Evolutionary conservation across 2,329 filamentous ascomycete species (phyloP).

Genomic region (Rutstroemia sydowiana): DNA sequence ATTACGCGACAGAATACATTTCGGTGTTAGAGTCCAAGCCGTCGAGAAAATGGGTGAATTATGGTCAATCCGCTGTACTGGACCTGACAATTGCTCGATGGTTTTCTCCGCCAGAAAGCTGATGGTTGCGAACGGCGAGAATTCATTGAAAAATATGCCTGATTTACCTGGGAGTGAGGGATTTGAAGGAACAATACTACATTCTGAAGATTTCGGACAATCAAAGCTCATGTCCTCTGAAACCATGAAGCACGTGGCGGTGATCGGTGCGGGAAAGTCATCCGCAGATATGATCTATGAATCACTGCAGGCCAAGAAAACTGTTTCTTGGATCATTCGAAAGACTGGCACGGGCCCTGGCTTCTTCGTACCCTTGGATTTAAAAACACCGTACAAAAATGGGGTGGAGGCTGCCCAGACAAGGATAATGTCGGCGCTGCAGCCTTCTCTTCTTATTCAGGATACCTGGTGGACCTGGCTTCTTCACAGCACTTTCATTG

Average conservation of each 20-base stretch:
- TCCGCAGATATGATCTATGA: slow-evolving; percentile 9
- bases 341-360: not conserved
- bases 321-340: slow-evolving; percentile 5
- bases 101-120: slow-evolving; percentile 23
- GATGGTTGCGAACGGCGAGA: slow-evolving; percentile 29
- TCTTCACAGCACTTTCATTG: not conserved
- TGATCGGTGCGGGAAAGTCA: slow-evolving; percentile 9
- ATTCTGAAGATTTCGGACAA: slow-evolving; percentile 6
- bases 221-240: slow-evolving; percentile 4
- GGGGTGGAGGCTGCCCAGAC: not conserved
- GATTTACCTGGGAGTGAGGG: slow-evolving; percentile 7
- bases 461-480: slow-evolving; percentile 3
- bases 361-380: not conserved
- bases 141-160: slow-evolving; percentile 25
- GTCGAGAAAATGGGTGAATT: slow-evolving; percentile 18
- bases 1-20: slow-evolving; percentile 22
- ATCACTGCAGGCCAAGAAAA: slow-evolving; percentile 1
- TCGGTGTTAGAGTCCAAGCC: slow-evolving; percentile 18
- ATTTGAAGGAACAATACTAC: slow-evolving; percentile 3
- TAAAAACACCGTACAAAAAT: slow-evolving; percentile 5
- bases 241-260: not conserved
- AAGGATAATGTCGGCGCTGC: not conserved
- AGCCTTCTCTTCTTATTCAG: not conserved
- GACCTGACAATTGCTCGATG: not conserved
- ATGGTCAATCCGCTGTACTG: slow-evolving; percentile 12